phyloP scores from a whole-genome alignment of 176 grass and related monocot genomes.

The Otatea glauca region DNA sequence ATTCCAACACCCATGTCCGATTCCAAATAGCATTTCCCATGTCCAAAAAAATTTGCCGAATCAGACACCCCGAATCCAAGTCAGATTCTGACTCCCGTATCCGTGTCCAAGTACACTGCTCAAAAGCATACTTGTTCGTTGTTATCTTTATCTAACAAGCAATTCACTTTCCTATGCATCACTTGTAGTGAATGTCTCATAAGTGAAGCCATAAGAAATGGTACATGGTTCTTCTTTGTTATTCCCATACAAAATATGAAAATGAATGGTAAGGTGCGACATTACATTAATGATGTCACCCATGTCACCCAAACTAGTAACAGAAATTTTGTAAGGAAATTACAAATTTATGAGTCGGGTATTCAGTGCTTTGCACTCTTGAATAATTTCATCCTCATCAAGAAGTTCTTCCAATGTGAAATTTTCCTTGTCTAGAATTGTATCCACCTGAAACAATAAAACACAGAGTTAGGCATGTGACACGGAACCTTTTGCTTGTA shows the following conservation, averaged over 20 bases:
- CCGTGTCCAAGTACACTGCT: not conserved
- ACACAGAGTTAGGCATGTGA: constrained; percentile 30
- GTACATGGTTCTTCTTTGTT: not conserved
- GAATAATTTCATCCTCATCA: constrained; percentile 99
- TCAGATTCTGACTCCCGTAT: too few species aligned
- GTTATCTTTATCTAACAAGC: constrained; percentile 23
- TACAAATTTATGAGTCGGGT: constrained; percentile 96
- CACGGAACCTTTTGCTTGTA: constrained; percentile 2
- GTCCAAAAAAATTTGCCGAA: too few species aligned
- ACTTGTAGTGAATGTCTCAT: constrained; percentile 8
- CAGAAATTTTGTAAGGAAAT: constrained; percentile 37
- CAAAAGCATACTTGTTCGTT: not conserved
- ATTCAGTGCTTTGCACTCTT: constrained; percentile 99
- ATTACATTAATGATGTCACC: constrained; percentile 11
- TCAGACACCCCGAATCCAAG: too few species aligned
- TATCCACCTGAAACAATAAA: constrained; percentile 81
- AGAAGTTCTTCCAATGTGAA: constrained; percentile 99
- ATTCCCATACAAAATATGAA: constrained; percentile 7
- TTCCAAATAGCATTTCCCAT: too few species aligned
- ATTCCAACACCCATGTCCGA: too few species aligned
- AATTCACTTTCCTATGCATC: not conserved
- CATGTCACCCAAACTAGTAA: constrained; percentile 15
- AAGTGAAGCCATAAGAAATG: constrained; percentile 5
- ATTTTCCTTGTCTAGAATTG: constrained; percentile 97
- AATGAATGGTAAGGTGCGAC: not conserved